Evolutionary conservation across 345 rosid genomes (phyloP).

Genomic region (Theobroma cacao): DNA sequence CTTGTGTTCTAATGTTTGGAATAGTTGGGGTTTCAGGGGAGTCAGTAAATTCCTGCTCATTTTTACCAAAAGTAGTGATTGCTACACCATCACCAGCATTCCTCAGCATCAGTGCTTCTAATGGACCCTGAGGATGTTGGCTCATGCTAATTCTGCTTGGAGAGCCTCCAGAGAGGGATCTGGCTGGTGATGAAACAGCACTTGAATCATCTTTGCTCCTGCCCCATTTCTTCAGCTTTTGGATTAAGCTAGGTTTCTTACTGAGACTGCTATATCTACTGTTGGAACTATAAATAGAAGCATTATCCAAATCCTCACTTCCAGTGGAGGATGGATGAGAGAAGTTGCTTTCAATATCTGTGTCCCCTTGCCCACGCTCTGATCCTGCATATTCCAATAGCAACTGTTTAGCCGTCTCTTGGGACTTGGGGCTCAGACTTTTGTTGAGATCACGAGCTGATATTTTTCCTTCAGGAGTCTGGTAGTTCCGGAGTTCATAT

Average conservation of each 20-base stretch:
- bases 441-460: conserved; percentile 95
- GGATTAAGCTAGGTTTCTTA: conserved; percentile 72
- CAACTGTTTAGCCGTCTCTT: conserved; percentile 76
- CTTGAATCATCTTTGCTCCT: conserved; percentile 82
- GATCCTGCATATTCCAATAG: conserved; percentile 93
- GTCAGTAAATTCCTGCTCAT: conserved; percentile 55
- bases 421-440: conserved; percentile 84
- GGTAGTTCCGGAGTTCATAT: conserved; percentile 87
- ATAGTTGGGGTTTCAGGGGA: conserved; percentile 60
- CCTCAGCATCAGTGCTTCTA: conserved; percentile 85
- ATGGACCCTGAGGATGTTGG: conserved; percentile 67
- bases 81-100: conserved; percentile 79
- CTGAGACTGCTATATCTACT: conserved; percentile 74
- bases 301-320: conserved; percentile 86
- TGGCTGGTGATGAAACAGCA: conserved; percentile 65
- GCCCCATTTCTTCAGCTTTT: conserved; percentile 91
- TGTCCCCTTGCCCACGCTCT: conserved; percentile 93
- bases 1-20: conserved; percentile 55
- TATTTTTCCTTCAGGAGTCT: conserved; percentile 75
- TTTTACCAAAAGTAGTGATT: conserved; percentile 76
- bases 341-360: conserved; percentile 80
- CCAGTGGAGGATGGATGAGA: conserved; percentile 95
- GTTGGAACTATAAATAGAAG: conserved; percentile 75
- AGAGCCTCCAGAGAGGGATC: conserved; percentile 72
- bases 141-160: conserved; percentile 73